These are phyloP conservation scores for Croton laevigatus DNA, from an alignment of 441 rosid species.

Conservation along the genomic window DNA sequence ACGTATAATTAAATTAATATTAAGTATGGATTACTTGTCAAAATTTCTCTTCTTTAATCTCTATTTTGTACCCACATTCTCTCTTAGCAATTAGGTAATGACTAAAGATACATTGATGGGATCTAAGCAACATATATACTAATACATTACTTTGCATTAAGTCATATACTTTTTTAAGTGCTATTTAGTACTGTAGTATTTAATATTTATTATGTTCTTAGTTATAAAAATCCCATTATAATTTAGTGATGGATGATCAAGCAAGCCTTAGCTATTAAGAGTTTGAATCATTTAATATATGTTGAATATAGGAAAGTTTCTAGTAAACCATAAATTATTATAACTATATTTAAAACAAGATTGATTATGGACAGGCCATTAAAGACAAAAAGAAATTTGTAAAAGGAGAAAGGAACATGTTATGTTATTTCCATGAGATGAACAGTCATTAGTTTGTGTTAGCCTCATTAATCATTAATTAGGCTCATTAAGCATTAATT, in stretches of 20 bases:
- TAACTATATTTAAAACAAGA: not conserved
- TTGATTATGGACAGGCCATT: not conserved
- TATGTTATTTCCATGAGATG: conserved; percentile 21
- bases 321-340: not conserved
- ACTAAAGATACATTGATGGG: conserved; percentile 21
- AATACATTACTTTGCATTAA: not conserved
- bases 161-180: not conserved
- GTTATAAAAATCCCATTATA: too few species aligned
- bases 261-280: not conserved
- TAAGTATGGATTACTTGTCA: not conserved
- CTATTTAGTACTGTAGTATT: too few species aligned
- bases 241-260: not conserved
- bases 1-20: not conserved
- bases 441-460: not conserved
- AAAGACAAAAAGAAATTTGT: not conserved
- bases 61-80: conserved; percentile 9
- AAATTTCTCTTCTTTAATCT: not conserved
- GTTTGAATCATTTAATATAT: not conserved
- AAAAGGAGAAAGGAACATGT: conserved; percentile 4
- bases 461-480: conserved; percentile 1
- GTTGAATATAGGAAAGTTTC: not conserved
- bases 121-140: conserved; percentile 23
- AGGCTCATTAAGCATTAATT: conserved; percentile 12
- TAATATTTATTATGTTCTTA: too few species aligned
- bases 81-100: conserved; percentile 12